phyloP scores from a whole-genome alignment of 2,329 filamentous ascomycete species.

The Sporothrix pseudoabietina region DNA sequence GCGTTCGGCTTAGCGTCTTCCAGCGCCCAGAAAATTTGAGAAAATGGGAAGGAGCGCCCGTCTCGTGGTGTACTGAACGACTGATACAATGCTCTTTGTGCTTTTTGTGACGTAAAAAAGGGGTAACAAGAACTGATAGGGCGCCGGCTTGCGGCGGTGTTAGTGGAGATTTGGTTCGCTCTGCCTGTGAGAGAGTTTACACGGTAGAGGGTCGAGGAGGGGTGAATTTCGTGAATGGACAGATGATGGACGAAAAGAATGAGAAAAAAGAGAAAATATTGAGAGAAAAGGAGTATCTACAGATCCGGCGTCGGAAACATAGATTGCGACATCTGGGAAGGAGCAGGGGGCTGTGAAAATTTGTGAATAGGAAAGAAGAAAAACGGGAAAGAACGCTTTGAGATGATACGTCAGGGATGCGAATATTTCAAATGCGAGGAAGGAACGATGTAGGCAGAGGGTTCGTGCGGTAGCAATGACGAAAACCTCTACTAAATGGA shows the following conservation, averaged over 20 bases:
- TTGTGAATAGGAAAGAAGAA: not conserved
- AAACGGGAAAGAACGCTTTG: not conserved
- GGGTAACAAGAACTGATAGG: conserved; percentile 26
- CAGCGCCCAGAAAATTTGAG: not conserved
- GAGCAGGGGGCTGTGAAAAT: not conserved
- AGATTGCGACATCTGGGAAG: not conserved
- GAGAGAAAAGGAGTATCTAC: not conserved
- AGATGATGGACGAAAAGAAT: not conserved
- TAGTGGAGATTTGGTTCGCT: not conserved
- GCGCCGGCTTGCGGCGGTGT: conserved; percentile 15
- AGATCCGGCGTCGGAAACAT: not conserved
- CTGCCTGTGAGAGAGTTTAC: not conserved
- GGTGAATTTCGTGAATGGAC: not conserved
- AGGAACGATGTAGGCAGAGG: not conserved
- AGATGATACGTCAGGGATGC: not conserved
- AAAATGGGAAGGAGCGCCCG: not conserved
- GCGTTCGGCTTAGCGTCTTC: not conserved
- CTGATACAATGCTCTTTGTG: not conserved
- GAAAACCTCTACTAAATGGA: not conserved
- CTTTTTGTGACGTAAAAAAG: conserved; percentile 29
- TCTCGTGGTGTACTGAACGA: not conserved
- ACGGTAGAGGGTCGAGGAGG: not conserved
- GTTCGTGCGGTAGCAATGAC: too few species aligned
- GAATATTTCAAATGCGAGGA: not conserved
- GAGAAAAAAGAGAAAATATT: not conserved